Evolutionary conservation across 495 filamentous ascomycete species (phyloP), one percentile per base, ranked within the genome.

Genomic region (Astrocystis sublimbata): DNA sequence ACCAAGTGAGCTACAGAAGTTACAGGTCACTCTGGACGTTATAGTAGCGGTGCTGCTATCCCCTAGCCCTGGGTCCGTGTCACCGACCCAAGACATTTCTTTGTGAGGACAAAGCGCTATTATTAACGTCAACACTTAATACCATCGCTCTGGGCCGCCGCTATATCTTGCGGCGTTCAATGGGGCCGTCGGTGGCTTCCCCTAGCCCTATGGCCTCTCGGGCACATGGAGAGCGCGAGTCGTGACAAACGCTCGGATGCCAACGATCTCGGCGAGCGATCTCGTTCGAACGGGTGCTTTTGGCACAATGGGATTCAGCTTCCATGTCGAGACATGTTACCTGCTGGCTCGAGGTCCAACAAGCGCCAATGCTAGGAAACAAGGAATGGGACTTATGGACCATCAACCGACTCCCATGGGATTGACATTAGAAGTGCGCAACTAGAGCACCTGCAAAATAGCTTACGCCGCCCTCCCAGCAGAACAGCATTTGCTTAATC

Each of bases 381-480:
- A 51, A 17, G 13, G 21, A 26, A 19, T 28, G 24, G 24, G 15
- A 24, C 21, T 28, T n/a, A 9, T 9, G 30, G 36, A 35, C 41
- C 21, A 43, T 33, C 17, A 42, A 40, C 43, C 12, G 50, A 38
- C n/a, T 59, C 56, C 36, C 56, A 59, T 59, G 56, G 56, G 38
- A 12, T 9, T 30, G 56, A 59, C 56, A 59, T 49, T 21, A 59
- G 45, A 43, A 47, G 17, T 24, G 31, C 4, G 2, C 31, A 31
- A 49, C 9, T 30, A 49, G 8, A 15, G 47, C 12, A 19, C 19
- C 47, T 43, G 46, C 58, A 43, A 33, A 53, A 7, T 9, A 35
- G 41, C 40, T 15, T 33, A 40, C 24, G 53, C 38, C 17, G 10
- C 50, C 60, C 50, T 62, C 56, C 41, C 60, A 62, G 59, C 26